These are phyloP conservation scores for Allantophomopsis cytisporea DNA, from an alignment of 2,329 filamentous ascomycete species.

Conservation along the genomic window DNA sequence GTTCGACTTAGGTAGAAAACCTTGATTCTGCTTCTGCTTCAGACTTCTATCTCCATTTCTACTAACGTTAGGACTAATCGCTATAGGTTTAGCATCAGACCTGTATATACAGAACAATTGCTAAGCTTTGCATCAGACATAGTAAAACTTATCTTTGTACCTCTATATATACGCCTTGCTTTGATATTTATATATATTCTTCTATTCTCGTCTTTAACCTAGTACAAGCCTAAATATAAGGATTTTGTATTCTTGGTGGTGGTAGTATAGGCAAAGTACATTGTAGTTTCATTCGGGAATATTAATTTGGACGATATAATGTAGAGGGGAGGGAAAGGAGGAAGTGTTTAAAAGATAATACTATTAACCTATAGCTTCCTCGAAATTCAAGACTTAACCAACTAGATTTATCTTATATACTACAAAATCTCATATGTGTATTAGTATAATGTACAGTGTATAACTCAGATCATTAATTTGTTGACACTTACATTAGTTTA, in stretches of 20 bases:
- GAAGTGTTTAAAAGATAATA: neutral
- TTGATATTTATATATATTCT: neutral
- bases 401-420: too few species aligned
- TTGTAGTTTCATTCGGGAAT: neutral
- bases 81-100: neutral
- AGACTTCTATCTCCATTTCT: too few species aligned
- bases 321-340: too few species aligned
- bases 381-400: neutral
- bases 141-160: neutral
- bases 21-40: too few species aligned
- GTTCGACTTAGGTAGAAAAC: too few species aligned
- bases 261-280: neutral
- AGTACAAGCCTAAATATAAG: neutral
- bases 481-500: too few species aligned
- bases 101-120: neutral
- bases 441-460: too few species aligned
- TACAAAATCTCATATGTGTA: too few species aligned
- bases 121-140: neutral
- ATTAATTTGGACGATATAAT: neutral
- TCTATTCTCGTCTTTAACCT: neutral
- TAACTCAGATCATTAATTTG: too few species aligned
- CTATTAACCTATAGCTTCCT: neutral
- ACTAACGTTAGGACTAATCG: too few species aligned
- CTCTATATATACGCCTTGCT: neutral
- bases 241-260: neutral